phyloP scores from a whole-genome alignment of 352 stramenopile genomes.

The Plasmopara muralis region DNA sequence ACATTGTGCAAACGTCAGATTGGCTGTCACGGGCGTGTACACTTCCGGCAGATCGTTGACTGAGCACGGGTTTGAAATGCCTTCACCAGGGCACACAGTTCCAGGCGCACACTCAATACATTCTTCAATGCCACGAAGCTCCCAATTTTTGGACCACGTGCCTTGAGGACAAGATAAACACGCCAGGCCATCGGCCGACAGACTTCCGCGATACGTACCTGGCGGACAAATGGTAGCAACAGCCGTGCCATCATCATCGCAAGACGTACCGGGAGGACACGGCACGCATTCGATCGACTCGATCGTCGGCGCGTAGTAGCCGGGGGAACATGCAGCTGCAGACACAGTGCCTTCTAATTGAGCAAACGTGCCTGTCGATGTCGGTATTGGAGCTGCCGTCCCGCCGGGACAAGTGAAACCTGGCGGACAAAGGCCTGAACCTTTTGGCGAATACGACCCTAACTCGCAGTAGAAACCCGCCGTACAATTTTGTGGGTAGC shows the following conservation, averaged over 20 bases:
- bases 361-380: constrained; percentile 87
- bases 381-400: constrained; percentile 91
- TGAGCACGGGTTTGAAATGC: constrained; percentile 92
- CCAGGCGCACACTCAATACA: constrained; percentile 90
- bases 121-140: constrained; percentile 90
- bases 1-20: constrained; percentile 85
- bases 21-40: constrained; percentile 79
- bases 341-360: constrained; percentile 88
- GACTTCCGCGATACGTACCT: constrained; percentile 88
- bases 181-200: constrained; percentile 82
- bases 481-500: constrained; percentile 90
- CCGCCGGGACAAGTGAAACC: constrained; percentile 93
- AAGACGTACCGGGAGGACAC: constrained; percentile 89
- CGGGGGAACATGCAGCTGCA: constrained; percentile 89
- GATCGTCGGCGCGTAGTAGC: constrained; percentile 95
- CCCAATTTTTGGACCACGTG: constrained; percentile 98
- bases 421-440: constrained; percentile 89
- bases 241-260: constrained; percentile 85
- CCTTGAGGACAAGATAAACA: constrained; percentile 90
- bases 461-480: constrained; percentile 94
- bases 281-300: constrained; percentile 90
- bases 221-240: constrained; percentile 88
- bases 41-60: constrained; percentile 89
- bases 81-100: constrained; percentile 90
- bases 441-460: constrained; percentile 87